These are phyloP conservation scores for Kuraishia ogatae DNA, from an alignment of 805 yeast genomes.

Conservation along the genomic window DNA sequence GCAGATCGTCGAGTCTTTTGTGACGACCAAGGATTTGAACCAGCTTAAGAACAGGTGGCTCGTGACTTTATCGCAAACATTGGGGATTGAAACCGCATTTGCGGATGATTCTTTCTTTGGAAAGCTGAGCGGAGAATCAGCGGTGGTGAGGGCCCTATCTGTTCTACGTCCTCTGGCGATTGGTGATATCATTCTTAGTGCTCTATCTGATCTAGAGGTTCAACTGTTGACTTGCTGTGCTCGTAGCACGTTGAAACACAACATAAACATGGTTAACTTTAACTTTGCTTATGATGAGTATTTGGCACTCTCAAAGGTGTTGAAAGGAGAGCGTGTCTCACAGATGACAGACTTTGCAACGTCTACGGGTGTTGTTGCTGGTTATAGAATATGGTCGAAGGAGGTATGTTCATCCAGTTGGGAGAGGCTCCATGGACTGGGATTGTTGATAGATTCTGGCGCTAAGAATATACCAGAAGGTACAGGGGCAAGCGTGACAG, in stretches of 20 bases:
- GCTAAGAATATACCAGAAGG: conserved; percentile 7
- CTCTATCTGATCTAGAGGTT: conserved; percentile 64
- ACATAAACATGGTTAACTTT: conserved; percentile 57
- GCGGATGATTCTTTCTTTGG: conserved; percentile 8
- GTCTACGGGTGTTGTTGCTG: conserved; percentile 28
- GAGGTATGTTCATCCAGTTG: conserved; percentile 59
- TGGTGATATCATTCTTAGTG: conserved; percentile 12
- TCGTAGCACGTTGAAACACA: conserved; percentile 53
- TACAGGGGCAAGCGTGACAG: conserved; percentile 13
- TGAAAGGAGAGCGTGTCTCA: conserved; percentile 26
- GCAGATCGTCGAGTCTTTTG: conserved; percentile 36
- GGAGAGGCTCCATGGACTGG: conserved; percentile 56
- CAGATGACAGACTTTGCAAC: conserved; percentile 17
- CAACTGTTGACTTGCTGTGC: conserved; percentile 69
- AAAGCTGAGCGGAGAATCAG: background rate
- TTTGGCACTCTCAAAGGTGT: conserved; percentile 36
- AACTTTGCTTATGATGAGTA: conserved; percentile 76
- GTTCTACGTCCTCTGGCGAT: conserved; percentile 19
- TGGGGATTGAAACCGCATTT: conserved; percentile 19
- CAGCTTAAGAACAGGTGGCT: conserved; percentile 36
- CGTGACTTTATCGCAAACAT: conserved; percentile 27
- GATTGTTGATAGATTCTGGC: conserved; percentile 30
- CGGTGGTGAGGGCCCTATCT: conserved; percentile 6
- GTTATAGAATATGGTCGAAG: conserved; percentile 50
- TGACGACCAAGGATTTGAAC: conserved; percentile 50